These are phyloP conservation scores for Apiosordaria backusii DNA, from an alignment of 495 filamentous ascomycete genomes.

Conservation along the genomic window DNA sequence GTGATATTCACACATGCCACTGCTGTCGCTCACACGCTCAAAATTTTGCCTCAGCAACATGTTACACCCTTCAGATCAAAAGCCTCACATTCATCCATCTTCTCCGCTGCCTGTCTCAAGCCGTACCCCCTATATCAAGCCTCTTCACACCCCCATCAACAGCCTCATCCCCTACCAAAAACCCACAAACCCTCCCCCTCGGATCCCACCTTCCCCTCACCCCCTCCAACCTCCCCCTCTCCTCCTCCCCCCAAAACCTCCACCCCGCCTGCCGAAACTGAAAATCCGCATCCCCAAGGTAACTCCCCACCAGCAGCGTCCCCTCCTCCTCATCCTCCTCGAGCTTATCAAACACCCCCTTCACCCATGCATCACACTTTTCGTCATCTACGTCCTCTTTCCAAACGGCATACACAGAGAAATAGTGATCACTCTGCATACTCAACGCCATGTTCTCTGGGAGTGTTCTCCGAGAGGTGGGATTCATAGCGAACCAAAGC, in stretches of 20 bases:
- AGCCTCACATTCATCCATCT: too few relatives aligned
- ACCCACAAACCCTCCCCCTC: constrained; percentile 40
- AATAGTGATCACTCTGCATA: constrained; percentile 54
- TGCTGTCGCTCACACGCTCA: too few relatives aligned
- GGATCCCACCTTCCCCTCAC: constrained; percentile 48
- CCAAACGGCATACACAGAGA: constrained; percentile 52
- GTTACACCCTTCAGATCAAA: too few relatives aligned
- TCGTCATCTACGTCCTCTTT: constrained; percentile 43
- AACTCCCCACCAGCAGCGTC: constrained; percentile 35
- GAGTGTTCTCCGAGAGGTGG: constrained; percentile 26
- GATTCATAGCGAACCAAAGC: constrained; percentile 50
- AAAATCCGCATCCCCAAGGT: constrained; percentile 54
- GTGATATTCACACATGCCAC: too few relatives aligned
- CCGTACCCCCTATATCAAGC: too few relatives aligned
- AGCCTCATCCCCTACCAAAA: constrained; percentile 29
- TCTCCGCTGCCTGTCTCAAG: too few relatives aligned
- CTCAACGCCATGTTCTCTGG: constrained; percentile 46
- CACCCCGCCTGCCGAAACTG: constrained; percentile 34
- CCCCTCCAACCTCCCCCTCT: constrained; percentile 32
- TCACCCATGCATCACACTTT: constrained; percentile 41
- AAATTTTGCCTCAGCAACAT: too few relatives aligned
- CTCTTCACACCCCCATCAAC: background rate
- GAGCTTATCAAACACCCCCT: constrained; percentile 38
- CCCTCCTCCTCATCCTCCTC: constrained; percentile 26
- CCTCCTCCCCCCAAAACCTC: constrained; percentile 43